These are phyloP conservation scores for Extremus antarcticus DNA, from an alignment of 495 filamentous ascomycete species.

Conservation along the genomic window DNA sequence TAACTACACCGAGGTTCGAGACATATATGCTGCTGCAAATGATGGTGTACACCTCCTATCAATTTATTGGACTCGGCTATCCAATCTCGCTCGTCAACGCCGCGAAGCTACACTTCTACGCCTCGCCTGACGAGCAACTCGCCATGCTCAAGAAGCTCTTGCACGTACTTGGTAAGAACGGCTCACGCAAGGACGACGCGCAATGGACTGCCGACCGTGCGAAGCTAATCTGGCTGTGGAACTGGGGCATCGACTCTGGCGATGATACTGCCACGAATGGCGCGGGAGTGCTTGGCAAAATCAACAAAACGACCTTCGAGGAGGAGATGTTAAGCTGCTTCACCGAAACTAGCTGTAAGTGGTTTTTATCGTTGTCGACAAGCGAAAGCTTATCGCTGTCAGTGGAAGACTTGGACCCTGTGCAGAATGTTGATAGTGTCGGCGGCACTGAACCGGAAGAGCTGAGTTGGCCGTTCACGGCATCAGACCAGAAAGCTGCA, in stretches of 20 bases:
- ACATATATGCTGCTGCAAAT: conserved; percentile 56
- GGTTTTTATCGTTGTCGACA: neutral
- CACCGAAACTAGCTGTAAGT: conserved; percentile 55
- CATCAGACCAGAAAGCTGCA: neutral
- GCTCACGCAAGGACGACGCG: conserved; percentile 46
- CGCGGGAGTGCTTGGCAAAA: conserved; percentile 58
- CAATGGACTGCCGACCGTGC: conserved; percentile 57
- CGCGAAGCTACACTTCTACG: conserved; percentile 47
- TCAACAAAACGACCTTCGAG: conserved; percentile 56
- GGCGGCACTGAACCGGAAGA: conserved; percentile 4
- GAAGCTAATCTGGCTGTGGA: conserved; percentile 69
- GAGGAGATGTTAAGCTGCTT: conserved; percentile 64
- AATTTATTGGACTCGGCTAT: conserved; percentile 51
- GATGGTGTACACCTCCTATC: conserved; percentile 55
- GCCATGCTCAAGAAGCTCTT: conserved; percentile 53
- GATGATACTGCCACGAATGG: conserved; percentile 23
- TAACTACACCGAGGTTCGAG: conserved; percentile 54
- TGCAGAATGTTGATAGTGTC: conserved; percentile 5
- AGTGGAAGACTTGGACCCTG: conserved; percentile 13
- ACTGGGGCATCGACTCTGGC: conserved; percentile 53
- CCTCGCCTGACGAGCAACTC: conserved; percentile 54
- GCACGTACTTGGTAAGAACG: conserved; percentile 29
- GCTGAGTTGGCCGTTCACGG: neutral
- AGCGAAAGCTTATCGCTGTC: neutral
- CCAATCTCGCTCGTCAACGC: conserved; percentile 48